Evolutionary conservation across 1,284 basidiomycete genomes (phyloP), one percentile per base, ranked within the genome.

Genomic region (Ceratorhiza oryzae-sativae): DNA sequence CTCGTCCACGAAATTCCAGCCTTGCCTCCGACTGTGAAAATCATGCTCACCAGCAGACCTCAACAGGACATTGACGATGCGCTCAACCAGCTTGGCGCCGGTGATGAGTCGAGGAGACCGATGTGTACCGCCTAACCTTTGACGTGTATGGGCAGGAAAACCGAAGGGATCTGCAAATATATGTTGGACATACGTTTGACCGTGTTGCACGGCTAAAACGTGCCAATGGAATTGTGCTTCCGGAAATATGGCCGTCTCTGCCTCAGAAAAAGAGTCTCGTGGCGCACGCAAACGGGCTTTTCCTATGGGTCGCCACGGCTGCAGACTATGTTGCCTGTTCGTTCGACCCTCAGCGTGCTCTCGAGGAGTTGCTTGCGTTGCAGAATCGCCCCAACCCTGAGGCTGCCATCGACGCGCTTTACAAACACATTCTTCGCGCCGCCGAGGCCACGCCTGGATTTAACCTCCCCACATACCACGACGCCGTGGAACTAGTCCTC

Each of bases 121-220:
- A 53, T 25, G 63, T 51, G 1, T 56, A 67, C 41, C 63, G 63
- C 3, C 63, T 67, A 30, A 67, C 63, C 10, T 67, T 67, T 39
- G 63, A 67, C 42, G 63, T 67, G 20, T 67, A 67, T 27, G 63
- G 63, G 1, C 32, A 67, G 27, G 49, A 53, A n/a, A 67, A 67
- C 39, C 63, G 63, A 1, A 27, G 25, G 8, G 63, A 67, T 23
- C 27, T 67, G 3, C 27, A 51, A 6, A 18, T 20, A 5, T 67
- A 53, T 27, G 53, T 55, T 20, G 25, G 13, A 18, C 51, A 67
- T 23, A 18, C 36, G 15, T 67, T 67, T 30, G 63, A 39, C 2
- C 34, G 49, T 3, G 32, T 67, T 10, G 63, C 63, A 1, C 34
- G 32, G 3, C 18, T 51, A 6, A 56, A 45, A 36, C 63, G 63